Conservation (phyloP, 257 asterid species). For the Nicotiana tomentosiformis region DNA sequence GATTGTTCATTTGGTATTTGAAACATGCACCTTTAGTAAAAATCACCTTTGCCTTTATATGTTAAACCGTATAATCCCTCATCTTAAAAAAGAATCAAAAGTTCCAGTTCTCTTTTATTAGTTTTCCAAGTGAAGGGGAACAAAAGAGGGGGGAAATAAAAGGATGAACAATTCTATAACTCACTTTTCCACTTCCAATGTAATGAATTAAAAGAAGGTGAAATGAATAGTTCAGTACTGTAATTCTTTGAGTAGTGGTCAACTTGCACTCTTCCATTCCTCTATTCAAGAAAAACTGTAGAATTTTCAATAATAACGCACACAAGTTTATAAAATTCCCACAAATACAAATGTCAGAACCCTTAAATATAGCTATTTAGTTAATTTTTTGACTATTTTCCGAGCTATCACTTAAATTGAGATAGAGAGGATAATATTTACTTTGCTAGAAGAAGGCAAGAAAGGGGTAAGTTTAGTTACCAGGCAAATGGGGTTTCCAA, state of each 20-base stretch:
- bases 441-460: background rate
- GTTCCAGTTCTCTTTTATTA: background rate
- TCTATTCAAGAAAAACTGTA: background rate
- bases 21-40: background rate
- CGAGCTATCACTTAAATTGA: too few relatives aligned
- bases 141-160: background rate
- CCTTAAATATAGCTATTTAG: too few relatives aligned
- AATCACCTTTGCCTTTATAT: background rate
- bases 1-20: background rate
- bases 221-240: background rate
- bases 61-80: background rate
- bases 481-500: conserved; percentile 82
- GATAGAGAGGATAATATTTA: too few relatives aligned
- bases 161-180: background rate
- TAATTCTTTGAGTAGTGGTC: background rate
- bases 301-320: background rate
- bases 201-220: background rate
- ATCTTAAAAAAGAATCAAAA: background rate
- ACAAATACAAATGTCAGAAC: too few relatives aligned
- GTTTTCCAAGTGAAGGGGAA: background rate
- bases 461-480: conserved; percentile 25
- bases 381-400: too few relatives aligned
- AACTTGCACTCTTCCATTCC: background rate
- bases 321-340: too few relatives aligned
- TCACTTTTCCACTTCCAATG: background rate